Evolutionary conservation across 768 basidiomycete species (phyloP).

Genomic region (Hysterangium stoloniferum): DNA sequence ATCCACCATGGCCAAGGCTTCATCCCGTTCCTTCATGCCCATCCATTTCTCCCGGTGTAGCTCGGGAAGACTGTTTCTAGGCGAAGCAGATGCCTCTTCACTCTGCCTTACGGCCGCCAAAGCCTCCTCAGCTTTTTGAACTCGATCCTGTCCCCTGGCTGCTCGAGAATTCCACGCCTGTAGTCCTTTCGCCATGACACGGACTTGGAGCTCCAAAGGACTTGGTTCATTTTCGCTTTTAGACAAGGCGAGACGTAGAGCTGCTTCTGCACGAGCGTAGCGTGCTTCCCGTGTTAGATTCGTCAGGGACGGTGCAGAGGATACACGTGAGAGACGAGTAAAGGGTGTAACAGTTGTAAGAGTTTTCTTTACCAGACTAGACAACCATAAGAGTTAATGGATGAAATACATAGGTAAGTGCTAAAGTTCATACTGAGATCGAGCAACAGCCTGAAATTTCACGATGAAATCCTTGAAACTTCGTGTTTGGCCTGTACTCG

Average conservation of each 20-base stretch:
- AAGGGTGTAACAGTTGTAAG: no score
- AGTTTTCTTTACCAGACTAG: background rate
- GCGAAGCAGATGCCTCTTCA: conserved; percentile 31
- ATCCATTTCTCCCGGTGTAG: conserved; percentile 43
- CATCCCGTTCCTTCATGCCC: conserved; percentile 35
- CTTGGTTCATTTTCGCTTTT: conserved; percentile 28
- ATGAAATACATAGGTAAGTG: background rate
- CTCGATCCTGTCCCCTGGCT: conserved; percentile 35
- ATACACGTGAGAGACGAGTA: background rate
- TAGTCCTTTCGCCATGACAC: conserved; percentile 36
- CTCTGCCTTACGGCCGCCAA: conserved; percentile 32
- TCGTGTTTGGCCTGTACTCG: background rate
- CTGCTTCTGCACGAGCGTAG: conserved; percentile 38
- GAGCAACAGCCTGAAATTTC: background rate
- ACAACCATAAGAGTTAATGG: background rate
- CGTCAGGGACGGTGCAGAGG: background rate
- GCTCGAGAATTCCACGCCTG: conserved; percentile 36
- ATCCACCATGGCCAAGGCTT: conserved; percentile 25
- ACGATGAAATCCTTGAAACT: background rate
- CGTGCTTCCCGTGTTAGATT: conserved; percentile 19
- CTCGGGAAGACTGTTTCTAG: conserved; percentile 22
- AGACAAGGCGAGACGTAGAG: conserved; percentile 30
- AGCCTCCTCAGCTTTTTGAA: conserved; percentile 22
- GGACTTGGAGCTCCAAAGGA: conserved; percentile 39
- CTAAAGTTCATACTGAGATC: conserved; percentile 5